phyloP scores from a whole-genome alignment of 257 asterid species.

The Solanum pimpinellifolium region DNA sequence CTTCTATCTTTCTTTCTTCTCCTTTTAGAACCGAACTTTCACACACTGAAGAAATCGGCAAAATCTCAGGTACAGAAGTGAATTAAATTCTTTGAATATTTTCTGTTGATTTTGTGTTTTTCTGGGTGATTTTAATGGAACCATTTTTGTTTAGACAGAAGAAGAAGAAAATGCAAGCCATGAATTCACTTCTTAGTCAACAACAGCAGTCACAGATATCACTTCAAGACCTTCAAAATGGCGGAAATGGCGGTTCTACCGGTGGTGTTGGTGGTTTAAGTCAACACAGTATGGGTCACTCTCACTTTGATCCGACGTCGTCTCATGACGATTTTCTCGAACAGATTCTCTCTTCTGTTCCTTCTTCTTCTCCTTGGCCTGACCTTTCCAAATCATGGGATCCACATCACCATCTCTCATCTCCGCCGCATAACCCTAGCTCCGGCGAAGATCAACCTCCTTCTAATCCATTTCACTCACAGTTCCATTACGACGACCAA shows the following conservation, averaged over 20 bases:
- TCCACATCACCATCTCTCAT: constrained; percentile 8
- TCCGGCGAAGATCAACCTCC: constrained; percentile 17
- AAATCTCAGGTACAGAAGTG: neutral
- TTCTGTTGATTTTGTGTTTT: neutral
- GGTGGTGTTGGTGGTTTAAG: neutral
- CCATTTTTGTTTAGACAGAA: neutral
- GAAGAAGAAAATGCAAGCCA: constrained; percentile 34
- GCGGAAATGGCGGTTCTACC: neutral
- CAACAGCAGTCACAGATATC: constrained; percentile 25
- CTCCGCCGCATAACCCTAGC: constrained; percentile 3
- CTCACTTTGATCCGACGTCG: constrained; percentile 40
- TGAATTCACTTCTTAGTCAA: constrained; percentile 42
- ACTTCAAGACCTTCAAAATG: constrained; percentile 36
- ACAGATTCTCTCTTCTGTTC: constrained; percentile 64
- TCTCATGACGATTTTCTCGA: constrained; percentile 69
- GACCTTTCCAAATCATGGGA: constrained; percentile 4
- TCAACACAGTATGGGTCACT: neutral
- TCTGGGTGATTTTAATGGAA: neutral
- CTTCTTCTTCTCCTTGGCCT: constrained; percentile 25
- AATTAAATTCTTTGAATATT: neutral
- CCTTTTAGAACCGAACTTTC: neutral
- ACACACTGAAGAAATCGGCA: neutral
- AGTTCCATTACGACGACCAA: constrained; percentile 29
- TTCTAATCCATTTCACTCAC: constrained; percentile 1
- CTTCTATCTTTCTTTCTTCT: neutral